Conservation (phyloP, 768 basidiomycete species). For the Leccinum rimulosum region DNA sequence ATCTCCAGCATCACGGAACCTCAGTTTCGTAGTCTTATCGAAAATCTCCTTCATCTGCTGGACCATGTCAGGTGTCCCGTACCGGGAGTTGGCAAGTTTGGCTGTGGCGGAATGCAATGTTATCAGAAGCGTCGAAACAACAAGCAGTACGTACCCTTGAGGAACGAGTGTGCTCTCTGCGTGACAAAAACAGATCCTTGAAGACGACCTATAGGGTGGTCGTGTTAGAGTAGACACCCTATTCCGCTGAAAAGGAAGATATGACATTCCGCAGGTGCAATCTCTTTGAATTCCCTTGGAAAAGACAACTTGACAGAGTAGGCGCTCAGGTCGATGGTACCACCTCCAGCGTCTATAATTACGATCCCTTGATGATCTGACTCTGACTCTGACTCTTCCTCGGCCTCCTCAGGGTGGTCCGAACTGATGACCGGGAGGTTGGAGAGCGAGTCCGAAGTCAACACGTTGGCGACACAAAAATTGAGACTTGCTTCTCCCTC, state of each 20-base stretch:
- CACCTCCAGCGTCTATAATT: conserved; percentile 45
- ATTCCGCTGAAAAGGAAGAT: background rate
- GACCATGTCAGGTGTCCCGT: conserved; percentile 28
- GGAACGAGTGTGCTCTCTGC: conserved; percentile 24
- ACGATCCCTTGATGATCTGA: conserved; percentile 36
- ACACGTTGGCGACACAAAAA: conserved; percentile 41
- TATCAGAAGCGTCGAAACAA: background rate
- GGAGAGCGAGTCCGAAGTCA: conserved; percentile 33
- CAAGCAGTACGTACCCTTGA: conserved; percentile 21
- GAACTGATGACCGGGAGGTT: conserved; percentile 1
- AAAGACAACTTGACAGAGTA: conserved; percentile 28
- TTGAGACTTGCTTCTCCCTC: conserved; percentile 30
- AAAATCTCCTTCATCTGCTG: conserved; percentile 33
- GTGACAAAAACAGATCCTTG: conserved; percentile 40
- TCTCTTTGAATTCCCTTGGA: conserved; percentile 30
- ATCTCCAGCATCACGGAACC: conserved; percentile 35
- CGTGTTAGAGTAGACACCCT: background rate
- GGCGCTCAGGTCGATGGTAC: conserved; percentile 39
- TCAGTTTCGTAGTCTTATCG: conserved; percentile 36
- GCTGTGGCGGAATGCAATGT: conserved; percentile 12
- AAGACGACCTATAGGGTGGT: conserved; percentile 34
- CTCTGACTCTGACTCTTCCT: conserved; percentile 16
- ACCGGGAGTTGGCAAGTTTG: conserved; percentile 30
- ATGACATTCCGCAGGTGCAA: conserved; percentile 33
- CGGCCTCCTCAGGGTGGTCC: background rate